A percentile compares a stretch with the other conserved stretches of the same genome.
Conservation (phyloP, 2,329 filamentous ascomycete species). For the Fusarium agapanthi region DNA sequence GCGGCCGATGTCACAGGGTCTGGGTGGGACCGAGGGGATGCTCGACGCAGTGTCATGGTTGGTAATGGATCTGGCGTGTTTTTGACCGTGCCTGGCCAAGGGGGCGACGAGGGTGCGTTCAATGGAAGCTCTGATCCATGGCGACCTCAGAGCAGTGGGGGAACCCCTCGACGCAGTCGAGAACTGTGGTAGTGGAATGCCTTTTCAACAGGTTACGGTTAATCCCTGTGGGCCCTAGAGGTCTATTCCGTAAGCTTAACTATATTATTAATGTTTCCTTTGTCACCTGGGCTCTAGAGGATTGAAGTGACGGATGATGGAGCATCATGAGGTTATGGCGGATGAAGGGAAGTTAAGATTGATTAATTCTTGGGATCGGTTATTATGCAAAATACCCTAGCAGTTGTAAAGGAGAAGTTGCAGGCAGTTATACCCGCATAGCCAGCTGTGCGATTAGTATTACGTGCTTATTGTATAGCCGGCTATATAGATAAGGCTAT, state of each 20-base stretch:
- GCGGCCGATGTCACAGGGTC: slow-evolving; percentile 59
- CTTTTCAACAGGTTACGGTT: not conserved
- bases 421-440: no score
- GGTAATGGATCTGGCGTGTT: slow-evolving; percentile 62
- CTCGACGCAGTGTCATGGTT: slow-evolving; percentile 63
- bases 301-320: not conserved
- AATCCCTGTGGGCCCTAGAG: not conserved
- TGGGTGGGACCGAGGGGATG: slow-evolving; percentile 62
- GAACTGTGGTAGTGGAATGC: slow-evolving; percentile 36
- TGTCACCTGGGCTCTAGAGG: slow-evolving; percentile 1
- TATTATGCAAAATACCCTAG: slow-evolving; percentile 35
- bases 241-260: not conserved
- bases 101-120: slow-evolving; percentile 6
- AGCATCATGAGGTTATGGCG: slow-evolving; percentile 11
- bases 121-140: slow-evolving; percentile 37
- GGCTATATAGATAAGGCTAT: no score
- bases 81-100: slow-evolving; percentile 57
- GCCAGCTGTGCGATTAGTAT: no score
- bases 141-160: slow-evolving; percentile 53
- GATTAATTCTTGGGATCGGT: slow-evolving; percentile 22
- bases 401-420: slow-evolving; percentile 29
- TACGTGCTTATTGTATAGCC: no score
- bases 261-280: slow-evolving; percentile 15
- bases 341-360: slow-evolving; percentile 7
- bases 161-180: slow-evolving; percentile 41